Evolutionary conservation across 2,329 filamentous ascomycete genomes (phyloP).

Genomic region (Drechslerella coelobrocha): DNA sequence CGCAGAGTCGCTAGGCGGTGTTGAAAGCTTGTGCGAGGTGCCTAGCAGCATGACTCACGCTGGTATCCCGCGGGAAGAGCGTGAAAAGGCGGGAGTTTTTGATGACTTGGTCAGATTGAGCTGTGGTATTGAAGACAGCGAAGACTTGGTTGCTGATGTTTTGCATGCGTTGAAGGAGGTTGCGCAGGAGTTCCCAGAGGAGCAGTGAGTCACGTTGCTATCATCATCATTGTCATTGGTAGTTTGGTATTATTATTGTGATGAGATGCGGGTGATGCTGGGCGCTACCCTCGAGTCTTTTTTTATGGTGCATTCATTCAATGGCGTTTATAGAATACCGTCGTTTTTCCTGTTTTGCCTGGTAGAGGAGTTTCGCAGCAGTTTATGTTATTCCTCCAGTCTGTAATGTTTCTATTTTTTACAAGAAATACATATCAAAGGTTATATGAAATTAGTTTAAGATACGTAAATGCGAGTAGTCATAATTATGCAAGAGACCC

Average conservation of each 20-base stretch:
- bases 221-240: constrained; percentile 39
- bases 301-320: neutral
- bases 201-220: constrained; percentile 19
- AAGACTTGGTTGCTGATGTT: constrained; percentile 82
- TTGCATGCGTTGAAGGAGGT: constrained; percentile 74
- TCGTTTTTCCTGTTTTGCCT: constrained; percentile 5
- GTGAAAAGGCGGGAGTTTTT: constrained; percentile 90
- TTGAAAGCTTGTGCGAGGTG: constrained; percentile 90
- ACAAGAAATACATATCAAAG: too few relatives aligned
- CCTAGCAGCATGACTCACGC: constrained; percentile 97
- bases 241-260: constrained; percentile 10
- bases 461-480: too few relatives aligned
- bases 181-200: constrained; percentile 24
- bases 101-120: constrained; percentile 93
- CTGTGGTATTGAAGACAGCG: constrained; percentile 90
- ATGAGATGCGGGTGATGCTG: neutral
- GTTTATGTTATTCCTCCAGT: constrained; percentile 1
- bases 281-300: neutral
- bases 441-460: too few relatives aligned
- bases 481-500: too few relatives aligned
- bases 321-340: constrained; percentile 29
- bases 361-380: constrained; percentile 41
- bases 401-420: neutral
- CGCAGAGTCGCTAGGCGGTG: constrained; percentile 88
- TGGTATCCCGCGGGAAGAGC: constrained; percentile 86